Base-by-base conservation (phyloP, 2,329 filamentous ascomycete genomes). In the Myriosclerotinia curreyana region DNA sequence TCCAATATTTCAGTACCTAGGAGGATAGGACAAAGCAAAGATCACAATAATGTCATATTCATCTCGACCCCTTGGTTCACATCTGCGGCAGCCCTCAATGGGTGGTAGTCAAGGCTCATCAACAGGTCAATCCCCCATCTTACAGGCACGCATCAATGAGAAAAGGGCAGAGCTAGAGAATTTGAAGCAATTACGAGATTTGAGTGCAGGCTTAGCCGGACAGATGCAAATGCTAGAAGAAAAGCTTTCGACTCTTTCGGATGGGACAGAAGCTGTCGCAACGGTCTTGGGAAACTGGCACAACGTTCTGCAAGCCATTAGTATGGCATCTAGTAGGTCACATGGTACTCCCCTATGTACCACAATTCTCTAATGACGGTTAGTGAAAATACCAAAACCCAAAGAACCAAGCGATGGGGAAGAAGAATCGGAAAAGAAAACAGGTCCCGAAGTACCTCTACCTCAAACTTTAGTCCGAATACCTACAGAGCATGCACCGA, bases 391-490 rank as follows among this genome's bases (percentile, higher is more conserved):
- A 34, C 83, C 89, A 20, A 86, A 83, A 70, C 83, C 86, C 3
- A 81, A 82, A 67, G 75, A 76, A 17, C 73, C 70, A 6, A 74
- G 74, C 31, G 76, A 77, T 70, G 76, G 78, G 59, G 76, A 79
- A 51, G 72, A 76, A 2, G 76, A 79, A 44, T 76, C 77, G 68
- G 76, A 80, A 60, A 70, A 77, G 62, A 76, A 77, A 40, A 62
- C 69, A 14, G 72, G 73, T 15, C 55, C 69, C 25, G 76, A 71
- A 34, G 71, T 81, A n/a, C 78, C 84, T 49, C 79, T 95, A 49
- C 91, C 91, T 1, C 89, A 94, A 74, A 94, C 91, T 22, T 81
- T 96, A 20, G 91, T 96, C 44, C 86, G 91, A 68, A 94, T 95
- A 69, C 91, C 91, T 1, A 92, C 90, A 20, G 89, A 94, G 69